Percentiles rank a stretch among this genome's conserved stretches.
These are phyloP conservation scores for Candida koratica DNA, from an alignment of 805 yeast genomes.

Conservation along the genomic window DNA sequence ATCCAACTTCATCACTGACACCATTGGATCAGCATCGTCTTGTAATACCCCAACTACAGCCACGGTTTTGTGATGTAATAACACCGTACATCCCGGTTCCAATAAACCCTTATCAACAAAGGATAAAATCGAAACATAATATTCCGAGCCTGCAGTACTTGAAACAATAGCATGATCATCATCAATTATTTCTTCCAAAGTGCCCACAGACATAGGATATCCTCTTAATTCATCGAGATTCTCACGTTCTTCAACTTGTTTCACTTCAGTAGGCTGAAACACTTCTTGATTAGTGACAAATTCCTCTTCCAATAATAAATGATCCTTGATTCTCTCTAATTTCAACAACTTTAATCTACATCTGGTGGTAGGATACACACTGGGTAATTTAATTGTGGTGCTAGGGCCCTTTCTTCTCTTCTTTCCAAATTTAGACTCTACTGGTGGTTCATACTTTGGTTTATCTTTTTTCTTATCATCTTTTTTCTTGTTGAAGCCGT, in stretches of 20 bases:
- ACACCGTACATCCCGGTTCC: constrained; percentile 96
- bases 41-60: constrained; percentile 96
- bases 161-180: constrained; percentile 99
- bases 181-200: constrained; percentile 93
- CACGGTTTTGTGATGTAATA: constrained; percentile 92
- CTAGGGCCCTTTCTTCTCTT: constrained; percentile 93
- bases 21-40: constrained; percentile 98
- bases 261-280: constrained; percentile 92
- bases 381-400: constrained; percentile 78
- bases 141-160: constrained; percentile 93
- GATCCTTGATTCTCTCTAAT: constrained; percentile 96
- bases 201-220: constrained; percentile 93
- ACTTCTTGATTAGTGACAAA: constrained; percentile 93
- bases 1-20: constrained; percentile 94
- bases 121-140: constrained; percentile 90
- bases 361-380: constrained; percentile 86
- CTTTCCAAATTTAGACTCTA: constrained; percentile 87
- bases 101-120: constrained; percentile 94
- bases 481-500: constrained; percentile 45
- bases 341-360: constrained; percentile 87
- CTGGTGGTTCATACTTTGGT: constrained; percentile 98
- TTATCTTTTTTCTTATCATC: constrained; percentile 70
- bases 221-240: constrained; percentile 95
- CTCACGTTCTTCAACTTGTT: constrained; percentile 92
- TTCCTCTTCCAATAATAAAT: constrained; percentile 89